Evolutionary conservation across 108 stramenopile species (phyloP).

Genomic region (Aurantiochytrium sp.): DNA sequence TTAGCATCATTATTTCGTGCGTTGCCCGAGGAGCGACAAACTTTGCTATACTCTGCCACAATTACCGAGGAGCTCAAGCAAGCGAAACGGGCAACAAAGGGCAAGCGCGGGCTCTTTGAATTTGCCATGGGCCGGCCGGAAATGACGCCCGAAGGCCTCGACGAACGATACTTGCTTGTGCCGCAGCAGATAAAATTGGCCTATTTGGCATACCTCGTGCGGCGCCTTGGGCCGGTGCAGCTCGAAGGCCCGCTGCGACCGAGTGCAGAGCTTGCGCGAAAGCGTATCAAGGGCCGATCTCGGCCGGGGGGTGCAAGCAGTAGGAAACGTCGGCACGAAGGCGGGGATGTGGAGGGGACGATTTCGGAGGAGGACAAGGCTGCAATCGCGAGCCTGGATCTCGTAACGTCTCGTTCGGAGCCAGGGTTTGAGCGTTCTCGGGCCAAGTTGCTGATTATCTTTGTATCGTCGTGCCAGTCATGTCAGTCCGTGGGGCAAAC

Average conservation of each 20-base stretch:
- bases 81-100: not conserved
- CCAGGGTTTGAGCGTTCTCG: slow-evolving; percentile 34
- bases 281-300: slow-evolving; percentile 71
- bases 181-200: not conserved
- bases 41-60: slow-evolving; percentile 91
- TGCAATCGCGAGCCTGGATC: slow-evolving; percentile 26
- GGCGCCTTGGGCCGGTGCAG: not conserved
- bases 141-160: not conserved
- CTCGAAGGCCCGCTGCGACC: slow-evolving; percentile 62
- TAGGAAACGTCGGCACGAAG: slow-evolving; percentile 33
- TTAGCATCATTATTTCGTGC: slow-evolving; percentile 65
- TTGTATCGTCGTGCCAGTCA: slow-evolving; percentile 87
- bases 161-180: not conserved
- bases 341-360: too few species aligned
- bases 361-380: not conserved
- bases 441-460: slow-evolving; percentile 80
- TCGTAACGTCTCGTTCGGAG: not conserved
- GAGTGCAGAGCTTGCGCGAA: slow-evolving; percentile 56
- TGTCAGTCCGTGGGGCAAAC: slow-evolving; percentile 80
- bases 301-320: slow-evolving; percentile 23
- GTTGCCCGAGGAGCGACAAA: slow-evolving; percentile 58
- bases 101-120: not conserved
- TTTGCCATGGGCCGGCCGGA: not conserved
- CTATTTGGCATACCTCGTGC: not conserved
- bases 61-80: not conserved